Percentiles rank a stretch among this genome's conserved stretches.
These are phyloP conservation scores for Mycosphaerella sp. DNA, from an alignment of 2,329 filamentous ascomycete species.

Conservation along the genomic window DNA sequence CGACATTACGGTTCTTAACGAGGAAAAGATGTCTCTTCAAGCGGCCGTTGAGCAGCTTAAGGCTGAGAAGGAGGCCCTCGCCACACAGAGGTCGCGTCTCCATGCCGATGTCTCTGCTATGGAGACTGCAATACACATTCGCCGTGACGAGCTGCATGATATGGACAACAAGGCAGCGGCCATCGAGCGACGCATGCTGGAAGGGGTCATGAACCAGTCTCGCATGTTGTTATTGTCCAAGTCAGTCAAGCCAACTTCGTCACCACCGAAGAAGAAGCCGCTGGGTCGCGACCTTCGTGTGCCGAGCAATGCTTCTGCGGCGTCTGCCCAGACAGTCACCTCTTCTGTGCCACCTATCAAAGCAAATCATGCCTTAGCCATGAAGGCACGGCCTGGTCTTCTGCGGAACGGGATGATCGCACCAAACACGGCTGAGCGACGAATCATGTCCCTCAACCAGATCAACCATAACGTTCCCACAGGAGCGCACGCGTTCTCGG, in stretches of 20 bases:
- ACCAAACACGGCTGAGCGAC: constrained; percentile 46
- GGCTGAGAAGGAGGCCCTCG: constrained; percentile 67
- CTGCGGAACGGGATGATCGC: constrained; percentile 35
- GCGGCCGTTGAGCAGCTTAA: constrained; percentile 54
- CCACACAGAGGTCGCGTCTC: constrained; percentile 70
- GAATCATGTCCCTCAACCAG: constrained; percentile 86
- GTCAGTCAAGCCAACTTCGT: constrained; percentile 38
- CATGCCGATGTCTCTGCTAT: constrained; percentile 82
- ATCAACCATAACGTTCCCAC: constrained; percentile 68
- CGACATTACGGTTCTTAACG: constrained; percentile 42
- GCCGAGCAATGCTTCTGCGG: constrained; percentile 35
- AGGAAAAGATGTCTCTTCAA: constrained; percentile 42
- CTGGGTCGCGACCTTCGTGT: constrained; percentile 37
- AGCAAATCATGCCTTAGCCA: constrained; percentile 39
- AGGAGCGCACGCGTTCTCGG: constrained; percentile 36
- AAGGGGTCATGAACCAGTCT: constrained; percentile 94
- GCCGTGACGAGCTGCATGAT: constrained; percentile 80
- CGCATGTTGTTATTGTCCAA: constrained; percentile 78
- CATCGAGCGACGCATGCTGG: constrained; percentile 84
- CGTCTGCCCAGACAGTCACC: constrained; percentile 39
- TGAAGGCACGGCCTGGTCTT: constrained; percentile 43
- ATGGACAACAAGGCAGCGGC: constrained; percentile 88
- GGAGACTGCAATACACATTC: constrained; percentile 80
- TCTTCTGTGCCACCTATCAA: constrained; percentile 30
- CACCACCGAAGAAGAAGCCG: constrained; percentile 37